Conservation (phyloP, 139 green algal species). For the Chloropicon primus region DNA sequence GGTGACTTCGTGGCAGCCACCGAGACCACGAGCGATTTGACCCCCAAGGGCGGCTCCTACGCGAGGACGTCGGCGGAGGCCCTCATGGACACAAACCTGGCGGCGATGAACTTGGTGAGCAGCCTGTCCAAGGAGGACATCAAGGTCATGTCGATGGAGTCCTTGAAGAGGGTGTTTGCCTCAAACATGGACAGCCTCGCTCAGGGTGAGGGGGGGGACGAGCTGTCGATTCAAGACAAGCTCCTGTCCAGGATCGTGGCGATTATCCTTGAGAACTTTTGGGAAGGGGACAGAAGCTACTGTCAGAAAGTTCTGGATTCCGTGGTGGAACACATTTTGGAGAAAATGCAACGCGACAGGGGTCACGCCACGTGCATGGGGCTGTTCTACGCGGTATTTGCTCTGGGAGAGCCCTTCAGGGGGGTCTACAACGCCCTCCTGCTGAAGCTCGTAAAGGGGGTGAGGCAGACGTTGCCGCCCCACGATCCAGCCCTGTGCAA, state of each 20-base stretch:
- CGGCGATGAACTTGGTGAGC: not conserved
- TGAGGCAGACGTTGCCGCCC: constrained; percentile 13
- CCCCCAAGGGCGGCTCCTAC: too few relatives aligned
- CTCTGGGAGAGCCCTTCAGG: not conserved
- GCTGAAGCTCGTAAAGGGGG: constrained; percentile 28
- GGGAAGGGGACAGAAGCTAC: not conserved
- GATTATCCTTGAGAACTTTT: not conserved
- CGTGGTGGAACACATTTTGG: constrained; percentile 25
- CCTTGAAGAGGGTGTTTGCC: not conserved
- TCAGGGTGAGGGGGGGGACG: not conserved
- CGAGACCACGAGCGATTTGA: too few relatives aligned
- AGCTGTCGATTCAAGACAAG: not conserved
- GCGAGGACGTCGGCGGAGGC: not conserved
- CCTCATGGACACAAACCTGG: not conserved
- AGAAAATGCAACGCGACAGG: constrained; percentile 10
- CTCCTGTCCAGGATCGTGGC: not conserved
- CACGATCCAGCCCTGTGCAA: constrained; percentile 12
- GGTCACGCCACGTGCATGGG: constrained; percentile 23
- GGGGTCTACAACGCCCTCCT: constrained; percentile 41
- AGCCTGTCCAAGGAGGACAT: not conserved
- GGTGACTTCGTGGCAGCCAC: not conserved
- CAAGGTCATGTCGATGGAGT: not conserved
- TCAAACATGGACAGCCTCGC: not conserved
- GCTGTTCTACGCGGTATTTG: constrained; percentile 34
- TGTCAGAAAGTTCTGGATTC: constrained; percentile 8